phyloP scores from a whole-genome alignment of 768 basidiomycete genomes.

The Crassisporium funariophilum region DNA sequence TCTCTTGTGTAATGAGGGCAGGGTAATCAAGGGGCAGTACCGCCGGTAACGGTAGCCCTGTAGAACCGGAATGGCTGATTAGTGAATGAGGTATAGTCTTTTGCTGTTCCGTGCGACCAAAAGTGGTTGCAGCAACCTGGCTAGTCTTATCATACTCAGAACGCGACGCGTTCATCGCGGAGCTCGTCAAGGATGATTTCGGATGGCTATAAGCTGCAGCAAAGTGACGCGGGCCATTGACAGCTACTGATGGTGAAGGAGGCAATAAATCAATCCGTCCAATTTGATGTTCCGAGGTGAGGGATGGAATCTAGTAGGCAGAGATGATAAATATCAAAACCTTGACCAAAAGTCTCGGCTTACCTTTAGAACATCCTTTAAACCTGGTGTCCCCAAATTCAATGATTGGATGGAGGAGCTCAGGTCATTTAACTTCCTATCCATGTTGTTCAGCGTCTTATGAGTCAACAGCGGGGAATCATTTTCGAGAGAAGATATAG shows the following conservation, averaged over 20 bases:
- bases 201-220: constrained; percentile 19
- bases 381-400: constrained; percentile 49
- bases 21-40: constrained; percentile 58
- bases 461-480: constrained; percentile 2
- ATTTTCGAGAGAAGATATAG: constrained; percentile 12
- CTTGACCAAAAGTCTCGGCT: not conserved
- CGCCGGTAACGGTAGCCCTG: not conserved
- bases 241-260: constrained; percentile 52
- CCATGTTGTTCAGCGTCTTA: constrained; percentile 1
- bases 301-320: constrained; percentile 55
- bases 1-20: constrained; percentile 52
- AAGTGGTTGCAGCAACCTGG: constrained; percentile 1
- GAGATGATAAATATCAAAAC: constrained; percentile 1
- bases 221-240: constrained; percentile 38
- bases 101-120: constrained; percentile 5
- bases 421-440: constrained; percentile 12
- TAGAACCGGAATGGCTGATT: not conserved
- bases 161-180: no score
- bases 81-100: constrained; percentile 1
- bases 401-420: constrained; percentile 2
- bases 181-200: constrained; percentile 5
- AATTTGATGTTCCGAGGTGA: constrained; percentile 70
- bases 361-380: constrained; percentile 78
- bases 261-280: constrained; percentile 72
- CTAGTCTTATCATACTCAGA: not conserved